Evolutionary conservation across 192 early-diverging fungal species (phyloP), one percentile per base, ranked within the genome.

Genomic region (Allomyces macrogynus): DNA sequence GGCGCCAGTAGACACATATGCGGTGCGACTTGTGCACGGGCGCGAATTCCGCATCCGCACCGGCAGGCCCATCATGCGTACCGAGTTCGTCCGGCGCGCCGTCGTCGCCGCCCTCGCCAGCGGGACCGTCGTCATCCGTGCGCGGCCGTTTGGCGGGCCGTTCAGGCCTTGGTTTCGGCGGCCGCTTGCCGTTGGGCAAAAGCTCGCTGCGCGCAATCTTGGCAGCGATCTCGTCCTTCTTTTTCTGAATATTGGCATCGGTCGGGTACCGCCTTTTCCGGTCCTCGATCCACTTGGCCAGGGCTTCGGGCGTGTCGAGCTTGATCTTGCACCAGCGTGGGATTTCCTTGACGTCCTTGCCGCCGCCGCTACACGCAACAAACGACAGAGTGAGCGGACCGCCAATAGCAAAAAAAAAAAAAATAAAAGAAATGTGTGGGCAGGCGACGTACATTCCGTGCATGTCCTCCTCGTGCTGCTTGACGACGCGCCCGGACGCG

Each of bases 221-320:
- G 49, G 12, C 20, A 3, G 12, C 16, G 16, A 20, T 14, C 49
- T 57, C 49, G 16, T 57, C 16, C 49, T 14, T 80, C 63, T 90
- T 91, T 62, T 75, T 67, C 24, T 64, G 69, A 14, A 89, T 74
- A 70, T 87, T 92, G 23, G 67, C 79, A 40, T 82, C 71, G 0
- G 86, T 89, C 24, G 91, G 91, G 74, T 85, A 93, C 61, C 80
- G 82, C 64, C 76, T 82, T 64, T 88, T 89, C 60, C 91, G 70
- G 60, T 87, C 88, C 24, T 77, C 85, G 32, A 92, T 91, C 88
- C 89, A 93, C n/a, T 81, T 75, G 2, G 71, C 85, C 40, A 92
- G 83, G 40, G 86, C 87, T 64, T 90, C 89, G 24, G 80, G 78
- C 25, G 82, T 82, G 10, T 82, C 73, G 7, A 86, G 71, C 61